Base-by-base conservation (phyloP, 2,329 filamentous ascomycete species). In the Teratosphaeria gauchensis region DNA sequence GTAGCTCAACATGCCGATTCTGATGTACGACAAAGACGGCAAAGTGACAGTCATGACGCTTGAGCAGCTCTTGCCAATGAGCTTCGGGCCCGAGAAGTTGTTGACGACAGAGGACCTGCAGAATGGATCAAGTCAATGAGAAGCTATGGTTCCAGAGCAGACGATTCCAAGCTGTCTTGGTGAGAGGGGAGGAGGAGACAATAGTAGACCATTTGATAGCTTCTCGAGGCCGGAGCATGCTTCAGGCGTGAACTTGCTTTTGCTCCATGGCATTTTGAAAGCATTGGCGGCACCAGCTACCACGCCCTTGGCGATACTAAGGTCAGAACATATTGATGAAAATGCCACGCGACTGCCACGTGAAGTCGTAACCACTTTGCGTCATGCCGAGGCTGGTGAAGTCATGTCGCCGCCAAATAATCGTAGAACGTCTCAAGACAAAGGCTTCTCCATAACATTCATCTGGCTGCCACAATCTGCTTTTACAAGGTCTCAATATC, bases 21-120 rank as follows among this genome's bases (percentile, higher is more conserved):
- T 96, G 72, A 95, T 97, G 92, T 95, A 95, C 74, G 91, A 95
- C 73, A 87, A 86, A 72, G 82, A 91, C 62, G 87, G 86, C 1
- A 82, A 86, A 61, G 91, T 82, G 66, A 78, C 84, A n/a, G 83
- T 89, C 28, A 78, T 84, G 75, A 87, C 80, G 28, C 76, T 95
- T 58, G 84, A 85, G 63, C 80, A 90, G 68, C 62, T 82, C 59
- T 66, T 82, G 65, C 80, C 80, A 2, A 73, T 80, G 74, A 77
- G 76, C 61, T 82, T 82, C 68, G 78, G 79, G n/a, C 78, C 78
- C 12, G 77, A 79, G 58, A 74, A 77, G 60, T 63, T 81, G 64
- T 53, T 66, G 54, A 61, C 66, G 21, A 68, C 69, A 5, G 69
- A 69, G 6, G 65, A 70, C 56, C 24, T 67, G 55, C 52, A 54